Evolutionary conservation across 495 filamentous ascomycete genomes (phyloP).

Genomic region (Paragyromitra xinjiangensis): DNA sequence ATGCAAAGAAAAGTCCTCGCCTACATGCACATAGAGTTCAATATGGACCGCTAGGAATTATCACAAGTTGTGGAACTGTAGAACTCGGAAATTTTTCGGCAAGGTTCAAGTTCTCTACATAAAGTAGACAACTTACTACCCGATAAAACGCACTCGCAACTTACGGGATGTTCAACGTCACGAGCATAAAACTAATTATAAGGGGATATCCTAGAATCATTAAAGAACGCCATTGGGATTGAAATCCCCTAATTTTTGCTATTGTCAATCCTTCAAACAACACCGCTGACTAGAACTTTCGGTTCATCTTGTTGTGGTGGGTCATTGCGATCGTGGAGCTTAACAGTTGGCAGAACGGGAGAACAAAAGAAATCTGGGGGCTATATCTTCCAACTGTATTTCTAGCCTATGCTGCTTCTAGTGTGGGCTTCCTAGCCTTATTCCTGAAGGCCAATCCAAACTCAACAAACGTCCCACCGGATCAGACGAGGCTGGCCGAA

Average conservation of each 20-base stretch:
- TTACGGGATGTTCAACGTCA: background rate
- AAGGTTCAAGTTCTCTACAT: background rate
- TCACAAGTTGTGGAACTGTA: background rate
- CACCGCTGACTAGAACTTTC: background rate
- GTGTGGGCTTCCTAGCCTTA: background rate
- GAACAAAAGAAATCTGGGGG: background rate
- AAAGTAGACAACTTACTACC: background rate
- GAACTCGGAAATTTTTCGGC: background rate
- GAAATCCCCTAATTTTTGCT: background rate
- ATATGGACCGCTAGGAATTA: background rate
- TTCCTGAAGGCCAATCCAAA: background rate
- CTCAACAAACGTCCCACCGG: background rate
- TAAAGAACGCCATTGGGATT: background rate
- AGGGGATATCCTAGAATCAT: background rate
- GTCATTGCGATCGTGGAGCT: background rate
- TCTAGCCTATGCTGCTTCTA: background rate
- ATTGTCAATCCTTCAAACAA: background rate
- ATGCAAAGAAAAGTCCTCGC: too few species aligned
- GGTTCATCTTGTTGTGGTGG: background rate
- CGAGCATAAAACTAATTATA: background rate
- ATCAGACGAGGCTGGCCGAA: background rate
- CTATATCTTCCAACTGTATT: background rate
- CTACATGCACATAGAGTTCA: too few species aligned
- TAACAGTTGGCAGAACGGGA: background rate
- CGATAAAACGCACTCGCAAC: background rate